Evolutionary conservation across 768 basidiomycete genomes (phyloP).

Genomic region (Trametes maxima): DNA sequence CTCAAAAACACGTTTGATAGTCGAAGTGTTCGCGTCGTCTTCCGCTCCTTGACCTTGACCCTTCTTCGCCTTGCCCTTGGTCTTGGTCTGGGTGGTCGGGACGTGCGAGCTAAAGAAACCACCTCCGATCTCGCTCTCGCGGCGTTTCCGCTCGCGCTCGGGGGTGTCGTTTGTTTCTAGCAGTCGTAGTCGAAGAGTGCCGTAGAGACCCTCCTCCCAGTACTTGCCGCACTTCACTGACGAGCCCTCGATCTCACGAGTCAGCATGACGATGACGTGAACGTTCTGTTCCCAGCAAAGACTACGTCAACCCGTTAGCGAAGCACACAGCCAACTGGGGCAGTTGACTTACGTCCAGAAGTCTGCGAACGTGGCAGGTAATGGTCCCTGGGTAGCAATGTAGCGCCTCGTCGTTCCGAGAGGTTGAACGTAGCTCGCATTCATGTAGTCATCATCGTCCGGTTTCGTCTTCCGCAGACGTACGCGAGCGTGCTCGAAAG

Average conservation of each 20-base stretch:
- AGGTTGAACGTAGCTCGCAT: conserved; percentile 92
- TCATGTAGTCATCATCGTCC: conserved; percentile 84
- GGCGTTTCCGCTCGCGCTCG: conserved; percentile 34
- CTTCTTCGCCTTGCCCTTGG: conserved; percentile 2
- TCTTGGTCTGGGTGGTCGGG: conserved; percentile 32
- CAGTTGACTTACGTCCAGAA: conserved; percentile 85
- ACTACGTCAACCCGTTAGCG: conserved; percentile 40
- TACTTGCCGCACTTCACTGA: conserved; percentile 91
- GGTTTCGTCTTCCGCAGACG: conserved; percentile 48
- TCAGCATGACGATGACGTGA: conserved; percentile 95
- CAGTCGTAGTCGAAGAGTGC: conserved; percentile 64
- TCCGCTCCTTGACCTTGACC: conserved; percentile 11
- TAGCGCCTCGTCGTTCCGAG: conserved; percentile 80
- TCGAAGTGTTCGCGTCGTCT: conserved; percentile 24
- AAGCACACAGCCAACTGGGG: not conserved
- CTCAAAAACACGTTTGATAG: conserved; percentile 66
- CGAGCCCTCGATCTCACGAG: conserved; percentile 86
- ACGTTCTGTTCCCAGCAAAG: conserved; percentile 95
- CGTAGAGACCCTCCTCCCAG: conserved; percentile 74
- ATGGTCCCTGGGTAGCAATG: conserved; percentile 95
- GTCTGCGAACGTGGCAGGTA: conserved; percentile 86
- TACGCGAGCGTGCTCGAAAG: conserved; percentile 93
- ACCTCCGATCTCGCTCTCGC: conserved; percentile 29
- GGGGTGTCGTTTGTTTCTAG: conserved; percentile 50
- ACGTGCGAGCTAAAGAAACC: conserved; percentile 41